Percentiles rank a stretch among this genome's conserved stretches.
Evolutionary conservation across 371 early-diverging fungal species (phyloP).

Genomic region (Blakeslea trispora): DNA sequence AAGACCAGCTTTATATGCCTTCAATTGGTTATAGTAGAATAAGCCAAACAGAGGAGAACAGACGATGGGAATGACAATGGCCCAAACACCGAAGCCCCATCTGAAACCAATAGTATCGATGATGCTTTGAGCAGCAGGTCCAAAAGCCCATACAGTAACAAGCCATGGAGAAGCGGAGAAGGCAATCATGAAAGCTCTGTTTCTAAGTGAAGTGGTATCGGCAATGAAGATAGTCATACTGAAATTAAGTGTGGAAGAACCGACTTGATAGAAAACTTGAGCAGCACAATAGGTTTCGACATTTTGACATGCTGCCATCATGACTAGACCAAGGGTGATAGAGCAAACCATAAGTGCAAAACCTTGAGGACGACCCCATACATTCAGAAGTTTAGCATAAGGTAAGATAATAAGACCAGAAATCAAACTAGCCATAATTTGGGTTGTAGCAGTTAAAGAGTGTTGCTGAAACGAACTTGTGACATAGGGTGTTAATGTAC

Average conservation of each 20-base stretch:
- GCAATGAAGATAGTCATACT: slow-evolving; percentile 25
- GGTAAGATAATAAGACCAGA: slow-evolving; percentile 21
- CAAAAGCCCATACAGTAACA: slow-evolving; percentile 19
- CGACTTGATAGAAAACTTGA: slow-evolving; percentile 21
- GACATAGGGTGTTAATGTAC: slow-evolving; percentile 18
- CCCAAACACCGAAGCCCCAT: slow-evolving; percentile 28
- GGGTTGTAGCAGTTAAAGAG: slow-evolving; percentile 22
- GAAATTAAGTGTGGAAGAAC: slow-evolving; percentile 10
- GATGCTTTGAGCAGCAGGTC: slow-evolving; percentile 19
- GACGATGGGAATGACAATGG: slow-evolving; percentile 17
- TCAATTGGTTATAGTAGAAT: slow-evolving; percentile 21
- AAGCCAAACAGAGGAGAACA: slow-evolving; percentile 14
- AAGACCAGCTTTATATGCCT: slow-evolving; percentile 24
- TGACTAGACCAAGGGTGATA: slow-evolving; percentile 21
- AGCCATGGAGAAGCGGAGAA: slow-evolving; percentile 22
- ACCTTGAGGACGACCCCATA: slow-evolving; percentile 23
- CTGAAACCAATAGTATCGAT: slow-evolving; percentile 21
- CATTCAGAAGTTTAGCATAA: slow-evolving; percentile 19
- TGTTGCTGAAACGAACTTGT: slow-evolving; percentile 16
- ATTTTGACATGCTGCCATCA: slow-evolving; percentile 25
- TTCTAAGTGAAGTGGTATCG: slow-evolving; percentile 26
- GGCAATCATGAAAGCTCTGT: slow-evolving; percentile 25
- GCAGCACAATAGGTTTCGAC: slow-evolving; percentile 23
- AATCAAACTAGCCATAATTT: slow-evolving; percentile 19
- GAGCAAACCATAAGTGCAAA: slow-evolving; percentile 18